Evolutionary conservation across 2,329 filamentous ascomycete species (phyloP), one percentile per base, ranked within the genome.

Genomic region (Colletotrichum falcatum): DNA sequence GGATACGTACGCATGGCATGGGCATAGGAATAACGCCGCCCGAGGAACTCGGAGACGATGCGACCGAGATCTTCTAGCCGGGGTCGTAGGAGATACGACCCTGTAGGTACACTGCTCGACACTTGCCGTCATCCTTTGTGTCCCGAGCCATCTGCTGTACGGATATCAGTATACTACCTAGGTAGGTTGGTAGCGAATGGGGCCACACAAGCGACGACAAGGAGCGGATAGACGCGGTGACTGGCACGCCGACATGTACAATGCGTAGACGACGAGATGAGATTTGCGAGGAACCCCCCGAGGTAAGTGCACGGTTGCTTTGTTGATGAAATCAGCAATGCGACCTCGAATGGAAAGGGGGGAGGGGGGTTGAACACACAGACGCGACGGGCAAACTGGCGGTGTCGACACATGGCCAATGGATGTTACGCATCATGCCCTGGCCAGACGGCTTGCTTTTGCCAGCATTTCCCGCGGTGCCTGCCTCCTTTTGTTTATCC

Each of bases 271-370:
- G 37, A 61, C 33, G 37, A 59, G 61, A 63, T 66, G 58, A 56
- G 70, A 64, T 61, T 72, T 71, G 59, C 49, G 53, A 66, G 51
- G 64, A 71, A 72, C 61, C 18, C 54, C 64, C 67, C 62, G 63
- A 71, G 28, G 49, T 51, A 66, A n/a, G n/a, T n/a, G n/a, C 37
- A 64, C 49, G 61, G 60, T n/a, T 71, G 63, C 59, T 59, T 46
- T 61, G 37, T 66, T 63, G 58, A 54, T 49, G 46, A 59, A 59
- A 66, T 70, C 51, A 56, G 55, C 56, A 70, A 62, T 53, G 58
- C 49, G 26, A 59, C 44, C 56, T 56, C 26, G 23, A 54, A 58
- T 23, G 5, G 26, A 23, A 61, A 23, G 26, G 30, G 51, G 51
- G 44, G 18, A 28, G 23, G 30, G 51, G 56, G 37, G 16, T 61